Evolutionary conservation across 1,284 basidiomycete genomes (phyloP).

Genomic region (Boletus mariae): DNA sequence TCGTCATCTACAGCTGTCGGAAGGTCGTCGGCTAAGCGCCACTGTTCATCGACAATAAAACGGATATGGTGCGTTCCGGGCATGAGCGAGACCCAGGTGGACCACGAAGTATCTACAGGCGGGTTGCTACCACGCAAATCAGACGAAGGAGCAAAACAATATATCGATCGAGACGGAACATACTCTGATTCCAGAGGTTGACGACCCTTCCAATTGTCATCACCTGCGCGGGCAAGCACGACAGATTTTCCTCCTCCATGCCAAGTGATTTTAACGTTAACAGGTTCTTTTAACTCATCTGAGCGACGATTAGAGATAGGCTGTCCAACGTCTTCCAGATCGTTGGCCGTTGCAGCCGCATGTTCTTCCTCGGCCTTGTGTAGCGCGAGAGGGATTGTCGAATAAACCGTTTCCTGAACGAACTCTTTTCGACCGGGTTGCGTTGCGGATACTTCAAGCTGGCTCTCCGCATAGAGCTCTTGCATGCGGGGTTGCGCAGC

Average conservation of each 20-base stretch:
- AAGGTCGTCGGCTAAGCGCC: slow-evolving; percentile 75
- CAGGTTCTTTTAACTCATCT: slow-evolving; percentile 39
- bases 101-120: slow-evolving; percentile 39
- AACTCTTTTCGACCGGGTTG: slow-evolving; percentile 36
- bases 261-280: slow-evolving; percentile 61
- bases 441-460: slow-evolving; percentile 16
- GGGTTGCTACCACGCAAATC: slow-evolving; percentile 23
- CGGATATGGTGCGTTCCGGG: slow-evolving; percentile 96
- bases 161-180: slow-evolving; percentile 27
- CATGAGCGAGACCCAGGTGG: slow-evolving; percentile 55
- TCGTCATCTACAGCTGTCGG: slow-evolving; percentile 94
- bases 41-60: slow-evolving; percentile 93
- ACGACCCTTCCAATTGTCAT: slow-evolving; percentile 69
- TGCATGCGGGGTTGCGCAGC: slow-evolving; percentile 33
- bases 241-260: slow-evolving; percentile 58
- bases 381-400: slow-evolving; percentile 59
- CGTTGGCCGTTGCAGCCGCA: slow-evolving; percentile 19
- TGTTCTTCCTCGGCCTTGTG: slow-evolving; percentile 37
- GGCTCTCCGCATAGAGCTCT: slow-evolving; percentile 34
- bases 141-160: slow-evolving; percentile 10
- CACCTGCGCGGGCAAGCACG: slow-evolving; percentile 62
- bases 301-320: slow-evolving; percentile 14
- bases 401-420: slow-evolving; percentile 55
- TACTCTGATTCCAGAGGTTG: slow-evolving; percentile 61
- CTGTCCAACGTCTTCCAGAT: slow-evolving; percentile 20